These are phyloP conservation scores for Trichoderma brevicompactum DNA, from an alignment of 2,329 filamentous ascomycete species.

Conservation along the genomic window DNA sequence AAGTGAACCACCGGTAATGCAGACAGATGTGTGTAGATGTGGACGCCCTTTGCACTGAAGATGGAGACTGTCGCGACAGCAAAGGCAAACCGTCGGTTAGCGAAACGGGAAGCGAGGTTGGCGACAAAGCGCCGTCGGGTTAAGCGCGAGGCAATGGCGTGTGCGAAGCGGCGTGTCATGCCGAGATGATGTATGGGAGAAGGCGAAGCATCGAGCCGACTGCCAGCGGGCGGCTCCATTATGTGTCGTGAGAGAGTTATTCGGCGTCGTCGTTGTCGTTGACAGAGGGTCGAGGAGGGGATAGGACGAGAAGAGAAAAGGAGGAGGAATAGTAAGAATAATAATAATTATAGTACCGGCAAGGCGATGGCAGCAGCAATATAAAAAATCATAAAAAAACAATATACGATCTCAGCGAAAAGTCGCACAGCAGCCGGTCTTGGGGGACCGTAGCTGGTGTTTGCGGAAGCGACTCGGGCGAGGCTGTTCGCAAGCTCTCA, in stretches of 20 bases:
- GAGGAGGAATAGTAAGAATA: neutral
- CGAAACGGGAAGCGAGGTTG: constrained; percentile 15
- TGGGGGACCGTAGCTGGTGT: constrained; percentile 17
- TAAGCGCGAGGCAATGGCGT: constrained; percentile 21
- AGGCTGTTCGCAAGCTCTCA: constrained; percentile 14
- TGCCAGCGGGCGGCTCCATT: constrained; percentile 27
- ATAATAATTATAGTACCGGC: neutral
- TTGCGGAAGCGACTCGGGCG: constrained; percentile 15
- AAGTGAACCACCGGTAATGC: constrained; percentile 32
- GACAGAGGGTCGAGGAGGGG: neutral
- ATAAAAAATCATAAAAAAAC: neutral
- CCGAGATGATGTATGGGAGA: constrained; percentile 10
- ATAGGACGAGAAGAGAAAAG: neutral
- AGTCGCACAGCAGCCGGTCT: constrained; percentile 24
- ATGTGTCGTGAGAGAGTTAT: neutral
- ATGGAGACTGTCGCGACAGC: constrained; percentile 33
- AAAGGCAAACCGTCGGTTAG: constrained; percentile 32
- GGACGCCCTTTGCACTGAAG: constrained; percentile 34
- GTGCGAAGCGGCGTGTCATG: constrained; percentile 17
- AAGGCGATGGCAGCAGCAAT: neutral
- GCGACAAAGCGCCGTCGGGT: constrained; percentile 9
- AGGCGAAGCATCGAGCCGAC: constrained; percentile 22
- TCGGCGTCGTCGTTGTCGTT: neutral
- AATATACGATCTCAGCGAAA: neutral
- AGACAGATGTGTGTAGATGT: constrained; percentile 34